Evolutionary conservation across 805 yeast species (phyloP).

Genomic region (Teunomyces tritomae): DNA sequence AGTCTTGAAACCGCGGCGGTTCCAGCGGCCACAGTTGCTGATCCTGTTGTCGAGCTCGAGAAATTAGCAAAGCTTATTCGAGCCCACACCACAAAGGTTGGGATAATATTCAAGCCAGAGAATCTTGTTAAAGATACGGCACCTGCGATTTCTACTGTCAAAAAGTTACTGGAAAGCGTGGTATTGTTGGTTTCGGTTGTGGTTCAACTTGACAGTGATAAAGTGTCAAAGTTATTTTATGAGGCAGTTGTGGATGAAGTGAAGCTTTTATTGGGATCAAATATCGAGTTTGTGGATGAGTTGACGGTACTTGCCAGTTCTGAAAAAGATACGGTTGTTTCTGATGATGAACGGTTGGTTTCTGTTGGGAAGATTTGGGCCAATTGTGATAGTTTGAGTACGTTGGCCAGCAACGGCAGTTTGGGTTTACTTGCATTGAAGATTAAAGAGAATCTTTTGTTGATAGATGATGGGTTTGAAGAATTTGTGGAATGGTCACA

Average conservation of each 20-base stretch:
- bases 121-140: conserved; percentile 39
- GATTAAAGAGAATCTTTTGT: conserved; percentile 40
- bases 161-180: conserved; percentile 44
- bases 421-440: conserved; percentile 50
- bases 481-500: conserved; percentile 71
- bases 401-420: conserved; percentile 47
- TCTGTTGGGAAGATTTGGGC: conserved; percentile 72
- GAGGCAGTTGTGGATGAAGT: conserved; percentile 31
- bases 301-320: conserved; percentile 20
- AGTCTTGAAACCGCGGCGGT: neutral
- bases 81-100: conserved; percentile 78
- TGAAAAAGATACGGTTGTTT: too few species aligned
- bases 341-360: conserved; percentile 39
- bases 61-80: conserved; percentile 60
- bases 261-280: conserved; percentile 16
- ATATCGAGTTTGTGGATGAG: conserved; percentile 22
- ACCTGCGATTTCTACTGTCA: conserved; percentile 44
- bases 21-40: conserved; percentile 30
- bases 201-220: conserved; percentile 25
- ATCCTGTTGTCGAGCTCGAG: conserved; percentile 54
- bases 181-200: conserved; percentile 45
- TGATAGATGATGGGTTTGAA: conserved; percentile 60
- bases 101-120: conserved; percentile 65
- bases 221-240: conserved; percentile 36
- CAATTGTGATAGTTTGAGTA: conserved; percentile 50